phyloP scores from a whole-genome alignment of 202 grass and related monocot genomes.

The Sporobolus alterniflorus region DNA sequence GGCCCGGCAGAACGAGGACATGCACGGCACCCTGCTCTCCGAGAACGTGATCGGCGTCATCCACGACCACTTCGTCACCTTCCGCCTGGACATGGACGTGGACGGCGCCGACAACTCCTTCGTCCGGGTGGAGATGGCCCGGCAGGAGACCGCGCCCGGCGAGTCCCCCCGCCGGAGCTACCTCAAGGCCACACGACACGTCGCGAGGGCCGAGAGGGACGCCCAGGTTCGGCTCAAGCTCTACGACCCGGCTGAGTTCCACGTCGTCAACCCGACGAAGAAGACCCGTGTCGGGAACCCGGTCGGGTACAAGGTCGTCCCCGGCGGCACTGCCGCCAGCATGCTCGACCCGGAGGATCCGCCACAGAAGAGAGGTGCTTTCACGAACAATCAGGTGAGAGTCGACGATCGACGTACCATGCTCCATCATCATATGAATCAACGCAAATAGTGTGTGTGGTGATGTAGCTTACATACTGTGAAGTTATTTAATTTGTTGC shows the following conservation, averaged over 20 bases:
- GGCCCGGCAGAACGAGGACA: slow-evolving; percentile 46
- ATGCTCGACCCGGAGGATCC: slow-evolving; percentile 74
- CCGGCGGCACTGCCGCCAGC: slow-evolving; percentile 69
- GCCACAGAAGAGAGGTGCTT: slow-evolving; percentile 74
- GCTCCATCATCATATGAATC: too few relatives aligned
- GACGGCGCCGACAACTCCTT: slow-evolving; percentile 89
- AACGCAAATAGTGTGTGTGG: too few relatives aligned
- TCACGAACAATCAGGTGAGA: slow-evolving; percentile 92
- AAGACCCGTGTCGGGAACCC: slow-evolving; percentile 78
- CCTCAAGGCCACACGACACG: slow-evolving; percentile 60
- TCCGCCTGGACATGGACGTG: slow-evolving; percentile 86
- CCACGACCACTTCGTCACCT: slow-evolving; percentile 93
- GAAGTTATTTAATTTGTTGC: too few relatives aligned
- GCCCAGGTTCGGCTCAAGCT: slow-evolving; percentile 65
- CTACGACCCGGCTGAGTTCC: slow-evolving; percentile 73
- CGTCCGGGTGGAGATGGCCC: slow-evolving; percentile 59
- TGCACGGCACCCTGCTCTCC: slow-evolving; percentile 79
- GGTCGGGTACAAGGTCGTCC: slow-evolving; percentile 76
- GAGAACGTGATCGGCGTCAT: slow-evolving; percentile 88
- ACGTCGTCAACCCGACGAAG: slow-evolving; percentile 66
- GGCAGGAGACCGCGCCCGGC: slow-evolving; percentile 45
- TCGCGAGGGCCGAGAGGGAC: slow-evolving; percentile 65
- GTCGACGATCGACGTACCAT: too few relatives aligned
- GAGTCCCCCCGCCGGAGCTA: slow-evolving; percentile 80
- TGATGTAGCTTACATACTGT: neutral